These are phyloP conservation scores for Pleurotus citrinopileatus DNA, from an alignment of 768 basidiomycete species.

Conservation along the genomic window DNA sequence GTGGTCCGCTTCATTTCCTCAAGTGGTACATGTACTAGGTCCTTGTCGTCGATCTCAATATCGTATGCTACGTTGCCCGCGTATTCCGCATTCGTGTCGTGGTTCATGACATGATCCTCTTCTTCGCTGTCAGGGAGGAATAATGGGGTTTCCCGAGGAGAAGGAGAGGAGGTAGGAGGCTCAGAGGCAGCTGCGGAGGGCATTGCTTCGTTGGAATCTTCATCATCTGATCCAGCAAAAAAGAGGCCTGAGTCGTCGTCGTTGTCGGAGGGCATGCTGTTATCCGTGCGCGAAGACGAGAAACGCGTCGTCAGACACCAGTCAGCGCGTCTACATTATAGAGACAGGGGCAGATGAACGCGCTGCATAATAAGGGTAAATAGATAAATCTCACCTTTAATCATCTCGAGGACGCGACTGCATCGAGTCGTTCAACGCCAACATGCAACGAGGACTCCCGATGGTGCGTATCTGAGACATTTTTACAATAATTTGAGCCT, in stretches of 20 bases:
- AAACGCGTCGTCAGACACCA: too few relatives aligned
- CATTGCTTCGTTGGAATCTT: constrained; percentile 28
- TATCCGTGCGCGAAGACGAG: too few relatives aligned
- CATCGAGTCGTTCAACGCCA: constrained; percentile 25
- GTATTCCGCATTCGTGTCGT: neutral
- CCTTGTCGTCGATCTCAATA: constrained; percentile 14
- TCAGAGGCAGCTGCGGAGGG: constrained; percentile 12
- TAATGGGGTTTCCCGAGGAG: constrained; percentile 17
- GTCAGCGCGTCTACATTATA: too few relatives aligned
- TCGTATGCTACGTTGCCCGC: constrained; percentile 10
- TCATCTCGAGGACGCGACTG: constrained; percentile 10
- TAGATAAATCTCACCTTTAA: constrained; percentile 24
- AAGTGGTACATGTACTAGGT: constrained; percentile 25
- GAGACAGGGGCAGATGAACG: constrained; percentile 30
- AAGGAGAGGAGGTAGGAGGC: constrained; percentile 14
- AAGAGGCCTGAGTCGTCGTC: constrained; percentile 42
- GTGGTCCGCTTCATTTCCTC: constrained; percentile 22
- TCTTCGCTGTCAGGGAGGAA: constrained; percentile 36
- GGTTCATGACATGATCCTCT: constrained; percentile 17
- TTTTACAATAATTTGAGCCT: constrained; percentile 5
- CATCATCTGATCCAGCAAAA: constrained; percentile 60
- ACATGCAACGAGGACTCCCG: constrained; percentile 83
- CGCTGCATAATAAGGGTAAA: constrained; percentile 35
- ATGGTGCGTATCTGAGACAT: constrained; percentile 46
- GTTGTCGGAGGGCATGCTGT: constrained; percentile 14